Evolutionary conservation across 192 early-diverging fungal genomes (phyloP).

Genomic region (Tieghemiomyces parasiticus): DNA sequence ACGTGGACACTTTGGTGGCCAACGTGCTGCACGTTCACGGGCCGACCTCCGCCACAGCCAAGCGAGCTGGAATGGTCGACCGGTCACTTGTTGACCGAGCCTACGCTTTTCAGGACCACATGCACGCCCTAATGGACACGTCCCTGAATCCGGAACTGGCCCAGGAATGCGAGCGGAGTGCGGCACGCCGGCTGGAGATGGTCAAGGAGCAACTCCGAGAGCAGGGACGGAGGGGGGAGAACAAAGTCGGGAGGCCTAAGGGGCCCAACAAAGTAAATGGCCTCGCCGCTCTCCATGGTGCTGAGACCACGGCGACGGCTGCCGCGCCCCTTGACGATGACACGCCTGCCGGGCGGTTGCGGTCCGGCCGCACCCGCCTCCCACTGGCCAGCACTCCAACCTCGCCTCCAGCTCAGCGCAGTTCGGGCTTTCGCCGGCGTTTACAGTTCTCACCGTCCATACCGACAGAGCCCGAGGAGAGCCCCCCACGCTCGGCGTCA

Average conservation of each 20-base stretch:
- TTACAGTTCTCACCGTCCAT: no score
- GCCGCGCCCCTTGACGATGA: neutral
- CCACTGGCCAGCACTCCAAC: no score
- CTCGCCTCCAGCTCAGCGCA: no score
- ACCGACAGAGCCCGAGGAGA: no score
- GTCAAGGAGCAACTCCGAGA: neutral
- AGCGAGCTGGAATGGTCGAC: neutral
- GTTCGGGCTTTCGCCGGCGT: no score
- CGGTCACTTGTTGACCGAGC: neutral
- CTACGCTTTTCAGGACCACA: neutral
- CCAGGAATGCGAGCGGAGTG: neutral
- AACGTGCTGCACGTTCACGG: conserved; percentile 17
- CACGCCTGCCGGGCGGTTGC: neutral
- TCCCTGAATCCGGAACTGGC: neutral
- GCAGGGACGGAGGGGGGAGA: neutral
- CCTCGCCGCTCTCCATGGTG: neutral
- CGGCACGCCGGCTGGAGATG: neutral
- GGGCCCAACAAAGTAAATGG: neutral
- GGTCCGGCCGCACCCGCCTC: no score
- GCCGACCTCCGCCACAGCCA: no score
- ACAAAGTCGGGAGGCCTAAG: neutral
- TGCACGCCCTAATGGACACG: neutral
- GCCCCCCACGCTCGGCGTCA: no score
- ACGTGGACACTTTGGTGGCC: conserved; percentile 24
- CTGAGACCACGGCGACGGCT: neutral